Conservation (phyloP, 805 yeast species). For the Sugiyamaella mastotermitis region DNA sequence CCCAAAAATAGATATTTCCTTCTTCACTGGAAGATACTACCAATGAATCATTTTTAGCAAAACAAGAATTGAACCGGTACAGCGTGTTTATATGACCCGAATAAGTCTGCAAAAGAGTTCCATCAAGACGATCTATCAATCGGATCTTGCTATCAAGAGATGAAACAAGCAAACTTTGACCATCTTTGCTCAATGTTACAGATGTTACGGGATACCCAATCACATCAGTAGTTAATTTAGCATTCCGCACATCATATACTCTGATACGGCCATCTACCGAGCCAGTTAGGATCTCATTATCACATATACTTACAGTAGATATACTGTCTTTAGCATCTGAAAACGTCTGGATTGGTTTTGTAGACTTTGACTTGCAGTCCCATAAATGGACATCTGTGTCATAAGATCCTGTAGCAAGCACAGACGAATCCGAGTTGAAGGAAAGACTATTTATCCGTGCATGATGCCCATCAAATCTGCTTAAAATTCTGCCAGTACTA, state of each 20-base stretch:
- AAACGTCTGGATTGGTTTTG: constrained; percentile 33
- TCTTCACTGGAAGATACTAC: constrained; percentile 28
- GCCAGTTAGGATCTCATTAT: constrained; percentile 24
- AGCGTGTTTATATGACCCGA: constrained; percentile 23
- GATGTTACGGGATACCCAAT: constrained; percentile 28
- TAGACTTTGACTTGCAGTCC: constrained; percentile 25
- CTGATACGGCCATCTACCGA: constrained; percentile 30
- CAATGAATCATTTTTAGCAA: constrained; percentile 19
- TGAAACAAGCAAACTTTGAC: constrained; percentile 20
- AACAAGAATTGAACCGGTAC: constrained; percentile 22
- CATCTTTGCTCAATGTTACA: constrained; percentile 13
- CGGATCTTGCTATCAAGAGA: constrained; percentile 24
- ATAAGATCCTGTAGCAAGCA: constrained; percentile 28
- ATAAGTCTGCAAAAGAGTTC: constrained; percentile 22
- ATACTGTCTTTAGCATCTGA: constrained; percentile 31
- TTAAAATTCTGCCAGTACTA: constrained; percentile 17
- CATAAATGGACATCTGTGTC: constrained; percentile 30
- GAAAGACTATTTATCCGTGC: constrained; percentile 24
- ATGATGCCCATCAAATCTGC: constrained; percentile 26
- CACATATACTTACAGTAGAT: constrained; percentile 20
- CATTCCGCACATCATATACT: constrained; percentile 28
- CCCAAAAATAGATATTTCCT: constrained; percentile 26
- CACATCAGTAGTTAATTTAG: constrained; percentile 21
- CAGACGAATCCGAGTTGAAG: constrained; percentile 22
- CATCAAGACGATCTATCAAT: constrained; percentile 22